Evolutionary conservation across 2,329 filamentous ascomycete genomes (phyloP).

Genomic region (Ramichloridium luteum): DNA sequence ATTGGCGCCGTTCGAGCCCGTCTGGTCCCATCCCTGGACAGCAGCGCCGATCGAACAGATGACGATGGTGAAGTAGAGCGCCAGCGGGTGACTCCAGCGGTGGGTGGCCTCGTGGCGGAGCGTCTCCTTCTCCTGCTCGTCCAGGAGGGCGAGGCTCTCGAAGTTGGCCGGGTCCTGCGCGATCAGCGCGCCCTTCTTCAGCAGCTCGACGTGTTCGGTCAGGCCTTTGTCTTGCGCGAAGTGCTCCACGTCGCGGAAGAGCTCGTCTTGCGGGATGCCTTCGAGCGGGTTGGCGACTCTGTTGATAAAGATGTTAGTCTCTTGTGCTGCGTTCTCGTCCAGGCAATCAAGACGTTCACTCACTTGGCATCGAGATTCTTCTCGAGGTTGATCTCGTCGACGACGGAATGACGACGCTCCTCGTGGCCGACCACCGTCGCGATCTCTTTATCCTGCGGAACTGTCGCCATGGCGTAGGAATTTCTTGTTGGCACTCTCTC

Average conservation of each 20-base stretch:
- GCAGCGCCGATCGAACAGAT: constrained; percentile 42
- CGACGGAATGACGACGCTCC: too few relatives aligned
- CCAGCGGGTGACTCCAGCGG: constrained; percentile 38
- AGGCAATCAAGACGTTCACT: constrained; percentile 1
- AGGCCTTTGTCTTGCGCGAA: constrained; percentile 40
- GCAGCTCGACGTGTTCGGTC: constrained; percentile 27
- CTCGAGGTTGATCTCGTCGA: constrained; percentile 11
- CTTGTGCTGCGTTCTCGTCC: background rate
- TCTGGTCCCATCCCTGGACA: constrained; percentile 43
- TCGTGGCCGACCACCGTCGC: too few relatives aligned
- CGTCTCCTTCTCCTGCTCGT: constrained; percentile 29
- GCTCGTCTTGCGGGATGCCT: constrained; percentile 39
- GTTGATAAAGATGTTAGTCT: constrained; percentile 4
- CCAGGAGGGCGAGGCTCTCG: constrained; percentile 32
- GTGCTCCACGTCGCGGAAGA: constrained; percentile 42
- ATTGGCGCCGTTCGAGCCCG: constrained; percentile 42
- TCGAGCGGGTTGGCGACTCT: constrained; percentile 43
- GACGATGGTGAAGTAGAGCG: constrained; percentile 40
- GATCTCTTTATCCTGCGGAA: too few relatives aligned
- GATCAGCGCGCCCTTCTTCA: constrained; percentile 38
- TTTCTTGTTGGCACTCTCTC: too few relatives aligned
- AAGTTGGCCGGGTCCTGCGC: constrained; percentile 38
- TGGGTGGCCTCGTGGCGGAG: constrained; percentile 36
- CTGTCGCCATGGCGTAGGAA: too few relatives aligned
- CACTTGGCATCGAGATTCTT: constrained; percentile 18